Evolutionary conservation across 2,329 filamentous ascomycete species (phyloP).

Genomic region (Pseudogymnoascus sp.): DNA sequence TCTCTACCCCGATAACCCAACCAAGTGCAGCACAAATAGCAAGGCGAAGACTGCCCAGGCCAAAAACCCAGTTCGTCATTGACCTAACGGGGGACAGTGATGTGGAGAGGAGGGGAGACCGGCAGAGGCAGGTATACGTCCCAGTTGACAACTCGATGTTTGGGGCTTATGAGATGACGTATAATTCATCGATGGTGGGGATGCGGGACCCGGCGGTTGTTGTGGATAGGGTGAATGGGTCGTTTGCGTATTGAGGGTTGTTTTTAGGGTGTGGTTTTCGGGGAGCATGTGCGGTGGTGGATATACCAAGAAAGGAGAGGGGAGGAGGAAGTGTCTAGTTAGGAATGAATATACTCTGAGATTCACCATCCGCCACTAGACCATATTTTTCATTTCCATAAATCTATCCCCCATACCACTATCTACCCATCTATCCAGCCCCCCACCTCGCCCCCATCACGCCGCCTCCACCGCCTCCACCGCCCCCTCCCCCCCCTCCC

Average conservation of each 20-base stretch:
- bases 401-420: background rate
- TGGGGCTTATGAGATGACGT: conserved; percentile 16
- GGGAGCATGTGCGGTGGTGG: background rate
- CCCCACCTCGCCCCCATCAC: background rate
- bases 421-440: background rate
- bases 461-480: background rate
- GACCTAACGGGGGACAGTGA: background rate
- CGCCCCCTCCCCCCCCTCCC: background rate
- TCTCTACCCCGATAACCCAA: too few species aligned
- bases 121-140: conserved; percentile 10
- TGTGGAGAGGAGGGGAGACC: background rate
- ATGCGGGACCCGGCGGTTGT: background rate
- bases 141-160: conserved; percentile 19
- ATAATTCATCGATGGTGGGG: conserved; percentile 1
- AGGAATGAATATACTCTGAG: background rate
- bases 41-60: background rate
- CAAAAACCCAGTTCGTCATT: background rate
- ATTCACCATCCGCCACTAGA: background rate
- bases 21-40: background rate
- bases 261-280: background rate
- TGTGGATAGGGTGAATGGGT: background rate
- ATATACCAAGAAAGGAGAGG: background rate
- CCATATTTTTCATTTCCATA: background rate
- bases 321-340: background rate
- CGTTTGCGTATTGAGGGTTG: background rate